phyloP scores from a whole-genome alignment of 108 stramenopile genomes.

The Stephanodiscus triporus region DNA sequence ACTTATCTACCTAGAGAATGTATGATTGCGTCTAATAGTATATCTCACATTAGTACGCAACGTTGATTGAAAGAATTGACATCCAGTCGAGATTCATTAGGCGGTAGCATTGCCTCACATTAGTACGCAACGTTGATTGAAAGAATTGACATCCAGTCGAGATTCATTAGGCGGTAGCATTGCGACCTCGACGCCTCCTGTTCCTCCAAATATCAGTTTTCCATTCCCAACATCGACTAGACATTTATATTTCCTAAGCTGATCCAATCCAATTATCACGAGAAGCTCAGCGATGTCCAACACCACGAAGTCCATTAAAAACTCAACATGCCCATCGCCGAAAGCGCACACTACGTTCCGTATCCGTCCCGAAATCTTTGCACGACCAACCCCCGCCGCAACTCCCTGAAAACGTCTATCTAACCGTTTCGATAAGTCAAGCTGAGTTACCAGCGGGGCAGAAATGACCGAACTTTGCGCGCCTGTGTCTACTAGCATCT shows the following conservation, averaged over 20 bases:
- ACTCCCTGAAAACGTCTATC: conserved; percentile 52
- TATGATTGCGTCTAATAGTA: no score
- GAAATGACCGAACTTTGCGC: conserved; percentile 72
- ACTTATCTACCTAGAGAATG: no score
- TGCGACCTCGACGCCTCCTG: conserved; percentile 63
- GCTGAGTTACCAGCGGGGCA: conserved; percentile 50
- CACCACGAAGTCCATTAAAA: conserved; percentile 69
- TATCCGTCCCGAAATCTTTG: conserved; percentile 61
- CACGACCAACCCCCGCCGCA: conserved; percentile 71
- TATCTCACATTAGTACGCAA: conserved; percentile 43
- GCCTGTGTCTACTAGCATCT: conserved; percentile 80
- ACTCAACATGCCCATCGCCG: conserved; percentile 70
- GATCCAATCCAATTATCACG: conserved; percentile 74
- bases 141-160: conserved; percentile 27
- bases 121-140: conserved; percentile 33
- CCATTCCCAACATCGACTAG: conserved; percentile 66
- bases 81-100: conserved; percentile 36
- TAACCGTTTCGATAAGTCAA: conserved; percentile 57
- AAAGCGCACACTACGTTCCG: conserved; percentile 54
- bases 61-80: conserved; percentile 26
- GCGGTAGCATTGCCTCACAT: conserved; percentile 25
- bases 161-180: conserved; percentile 54
- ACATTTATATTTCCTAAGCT: conserved; percentile 76
- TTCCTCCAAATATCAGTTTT: conserved; percentile 65
- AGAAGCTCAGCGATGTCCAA: conserved; percentile 59